phyloP scores from a whole-genome alignment of 116 monocot genomes.

The Posidonia oceanica region DNA sequence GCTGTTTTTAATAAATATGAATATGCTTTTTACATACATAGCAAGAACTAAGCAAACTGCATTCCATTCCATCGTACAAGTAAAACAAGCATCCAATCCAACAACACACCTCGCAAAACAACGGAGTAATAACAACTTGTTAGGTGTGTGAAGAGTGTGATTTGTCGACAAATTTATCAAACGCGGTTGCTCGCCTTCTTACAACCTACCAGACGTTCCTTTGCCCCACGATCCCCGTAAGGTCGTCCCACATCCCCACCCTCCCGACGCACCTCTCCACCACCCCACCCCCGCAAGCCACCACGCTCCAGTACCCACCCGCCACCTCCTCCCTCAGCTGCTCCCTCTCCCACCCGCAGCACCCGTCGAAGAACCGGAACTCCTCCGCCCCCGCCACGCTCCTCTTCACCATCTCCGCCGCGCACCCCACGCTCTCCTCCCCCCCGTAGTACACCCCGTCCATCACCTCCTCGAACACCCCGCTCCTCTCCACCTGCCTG shows the following conservation, averaged over 20 bases:
- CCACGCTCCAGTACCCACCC: constrained; percentile 67
- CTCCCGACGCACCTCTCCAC: constrained; percentile 21
- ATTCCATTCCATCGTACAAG: too few relatives aligned
- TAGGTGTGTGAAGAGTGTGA: too few relatives aligned
- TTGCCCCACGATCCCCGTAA: constrained; percentile 47
- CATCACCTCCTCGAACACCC: constrained; percentile 78
- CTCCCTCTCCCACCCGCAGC: constrained; percentile 72
- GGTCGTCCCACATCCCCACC: constrained; percentile 57
- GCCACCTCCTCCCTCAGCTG: constrained; percentile 61
- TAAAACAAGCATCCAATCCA: too few relatives aligned
- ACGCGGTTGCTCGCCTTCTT: too few relatives aligned
- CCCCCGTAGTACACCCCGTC: constrained; percentile 64
- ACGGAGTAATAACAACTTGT: too few relatives aligned
- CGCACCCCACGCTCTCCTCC: constrained; percentile 73
- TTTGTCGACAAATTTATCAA: too few relatives aligned
- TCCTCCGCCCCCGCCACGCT: constrained; percentile 37
- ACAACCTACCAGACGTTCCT: constrained; percentile 47
- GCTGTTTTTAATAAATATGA: too few relatives aligned
- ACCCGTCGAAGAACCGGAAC: constrained; percentile 83
- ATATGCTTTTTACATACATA: too few relatives aligned
- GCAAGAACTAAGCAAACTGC: too few relatives aligned
- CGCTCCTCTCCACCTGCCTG: constrained; percentile 27
- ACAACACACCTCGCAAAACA: too few relatives aligned
- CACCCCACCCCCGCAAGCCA: constrained; percentile 57
- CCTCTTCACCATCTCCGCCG: constrained; percentile 79